These are phyloP conservation scores for Boletus sp. DNA, from an alignment of 768 basidiomycete species.

Conservation along the genomic window DNA sequence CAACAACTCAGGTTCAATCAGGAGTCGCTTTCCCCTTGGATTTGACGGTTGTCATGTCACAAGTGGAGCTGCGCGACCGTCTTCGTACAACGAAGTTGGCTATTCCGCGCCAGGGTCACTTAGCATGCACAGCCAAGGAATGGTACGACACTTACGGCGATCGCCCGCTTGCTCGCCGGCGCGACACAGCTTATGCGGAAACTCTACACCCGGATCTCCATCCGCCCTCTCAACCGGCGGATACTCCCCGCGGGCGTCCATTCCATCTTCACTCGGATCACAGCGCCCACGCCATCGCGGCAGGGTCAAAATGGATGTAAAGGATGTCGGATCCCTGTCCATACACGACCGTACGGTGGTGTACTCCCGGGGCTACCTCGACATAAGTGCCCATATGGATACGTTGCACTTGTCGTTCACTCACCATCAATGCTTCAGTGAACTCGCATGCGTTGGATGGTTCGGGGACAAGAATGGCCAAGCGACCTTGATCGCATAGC, in stretches of 20 bases:
- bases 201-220: background rate
- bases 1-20: background rate
- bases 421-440: no score
- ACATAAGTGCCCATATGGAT: no score
- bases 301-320: background rate
- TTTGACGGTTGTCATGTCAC: background rate
- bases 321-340: background rate
- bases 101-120: background rate
- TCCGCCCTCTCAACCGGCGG: background rate
- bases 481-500: background rate
- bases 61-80: background rate
- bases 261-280: background rate
- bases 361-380: background rate
- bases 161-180: background rate
- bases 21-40: background rate
- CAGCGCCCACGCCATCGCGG: no score
- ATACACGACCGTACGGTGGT: background rate
- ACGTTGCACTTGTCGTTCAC: background rate
- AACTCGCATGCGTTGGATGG: background rate
- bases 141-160: background rate
- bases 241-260: background rate
- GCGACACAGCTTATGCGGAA: background rate
- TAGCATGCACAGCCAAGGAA: background rate
- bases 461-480: background rate
- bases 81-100: background rate